Percentiles rank a stretch among this genome's conserved stretches.
Evolutionary conservation across 129 eudicot genomes (phyloP).

Genomic region (Tanacetum coccineum): DNA sequence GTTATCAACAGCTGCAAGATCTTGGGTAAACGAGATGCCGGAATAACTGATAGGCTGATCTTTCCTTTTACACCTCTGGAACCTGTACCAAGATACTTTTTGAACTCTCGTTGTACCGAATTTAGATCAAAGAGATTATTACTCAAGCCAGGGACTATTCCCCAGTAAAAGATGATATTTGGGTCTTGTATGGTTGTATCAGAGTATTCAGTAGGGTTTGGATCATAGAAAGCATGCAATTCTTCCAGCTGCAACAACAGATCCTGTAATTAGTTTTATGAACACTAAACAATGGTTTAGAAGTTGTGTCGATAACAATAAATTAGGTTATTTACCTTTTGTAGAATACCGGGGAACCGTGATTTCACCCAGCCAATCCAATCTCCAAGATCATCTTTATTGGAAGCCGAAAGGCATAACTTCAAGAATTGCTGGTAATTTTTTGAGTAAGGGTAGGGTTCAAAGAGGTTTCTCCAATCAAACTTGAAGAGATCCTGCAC

Average conservation of each 20-base stretch:
- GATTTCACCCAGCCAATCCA: conserved; percentile 71
- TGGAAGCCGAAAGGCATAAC: conserved; percentile 41
- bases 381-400: conserved; percentile 37
- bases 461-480: conserved; percentile 48
- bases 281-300: not conserved
- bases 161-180: conserved; percentile 60
- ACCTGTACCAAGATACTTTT: conserved; percentile 29
- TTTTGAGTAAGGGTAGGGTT: conserved; percentile 49
- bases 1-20: conserved; percentile 3
- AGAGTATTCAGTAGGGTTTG: conserved; percentile 53
- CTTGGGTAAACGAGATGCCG: conserved; percentile 42
- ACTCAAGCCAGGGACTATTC: conserved; percentile 21
- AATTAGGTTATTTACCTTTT: conserved; percentile 35
- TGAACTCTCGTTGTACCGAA: conserved; percentile 35
- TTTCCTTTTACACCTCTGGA: conserved; percentile 41
- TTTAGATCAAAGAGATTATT: conserved; percentile 12
- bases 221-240: conserved; percentile 45
- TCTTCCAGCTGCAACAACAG: conserved; percentile 55
- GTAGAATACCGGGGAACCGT: conserved; percentile 43
- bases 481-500: conserved; percentile 48
- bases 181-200: conserved; percentile 37
- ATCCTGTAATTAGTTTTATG: conserved; percentile 10
- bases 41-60: conserved; percentile 36
- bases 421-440: conserved; percentile 42
- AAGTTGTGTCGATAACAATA: too few relatives aligned